A percentile compares a stretch with the other conserved stretches of the same genome.
Evolutionary conservation across 2,329 filamentous ascomycete genomes (phyloP).

Genomic region (Nemania diffusa): DNA sequence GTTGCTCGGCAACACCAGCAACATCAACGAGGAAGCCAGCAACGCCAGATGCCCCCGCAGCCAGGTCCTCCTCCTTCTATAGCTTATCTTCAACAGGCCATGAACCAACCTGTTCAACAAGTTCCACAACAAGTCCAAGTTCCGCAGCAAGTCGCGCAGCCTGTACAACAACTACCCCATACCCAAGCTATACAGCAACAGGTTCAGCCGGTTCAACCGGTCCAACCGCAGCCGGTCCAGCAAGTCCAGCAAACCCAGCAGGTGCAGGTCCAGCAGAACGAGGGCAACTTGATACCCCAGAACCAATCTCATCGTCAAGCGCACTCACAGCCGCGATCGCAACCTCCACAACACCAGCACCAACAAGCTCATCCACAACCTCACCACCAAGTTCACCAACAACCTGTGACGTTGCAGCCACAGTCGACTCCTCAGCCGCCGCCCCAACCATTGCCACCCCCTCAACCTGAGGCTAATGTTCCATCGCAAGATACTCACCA

Average conservation of each 20-base stretch:
- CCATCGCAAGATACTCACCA: slow-evolving; percentile 54
- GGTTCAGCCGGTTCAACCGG: slow-evolving; percentile 42
- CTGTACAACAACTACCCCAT: slow-evolving; percentile 47
- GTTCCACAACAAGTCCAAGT: slow-evolving; percentile 42
- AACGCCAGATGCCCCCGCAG: slow-evolving; percentile 51
- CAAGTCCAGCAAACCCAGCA: slow-evolving; percentile 45
- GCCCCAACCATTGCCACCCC: slow-evolving; percentile 44
- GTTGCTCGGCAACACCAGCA: slow-evolving; percentile 47
- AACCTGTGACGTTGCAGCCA: slow-evolving; percentile 43
- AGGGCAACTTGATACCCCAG: slow-evolving; percentile 47
- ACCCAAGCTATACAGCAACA: slow-evolving; percentile 48
- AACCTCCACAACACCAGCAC: slow-evolving; percentile 37
- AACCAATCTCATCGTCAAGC: slow-evolving; percentile 48
- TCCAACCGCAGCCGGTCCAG: slow-evolving; percentile 41
- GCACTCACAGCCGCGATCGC: slow-evolving; percentile 41
- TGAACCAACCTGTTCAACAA: slow-evolving; percentile 48
- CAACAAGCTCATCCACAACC: slow-evolving; percentile 38
- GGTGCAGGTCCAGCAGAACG: slow-evolving; percentile 47
- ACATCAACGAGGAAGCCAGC: slow-evolving; percentile 49
- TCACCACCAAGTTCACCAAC: slow-evolving; percentile 49
- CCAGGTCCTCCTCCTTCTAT: slow-evolving; percentile 44
- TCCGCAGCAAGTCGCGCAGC: slow-evolving; percentile 47
- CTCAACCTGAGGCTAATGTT: slow-evolving; percentile 46
- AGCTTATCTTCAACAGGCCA: slow-evolving; percentile 49
- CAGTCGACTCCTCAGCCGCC: slow-evolving; percentile 46